A percentile compares a stretch with the other conserved stretches of the same genome.
These are phyloP conservation scores for Huntiella bhutanensis DNA, from an alignment of 2,329 filamentous ascomycete species.

Conservation along the genomic window DNA sequence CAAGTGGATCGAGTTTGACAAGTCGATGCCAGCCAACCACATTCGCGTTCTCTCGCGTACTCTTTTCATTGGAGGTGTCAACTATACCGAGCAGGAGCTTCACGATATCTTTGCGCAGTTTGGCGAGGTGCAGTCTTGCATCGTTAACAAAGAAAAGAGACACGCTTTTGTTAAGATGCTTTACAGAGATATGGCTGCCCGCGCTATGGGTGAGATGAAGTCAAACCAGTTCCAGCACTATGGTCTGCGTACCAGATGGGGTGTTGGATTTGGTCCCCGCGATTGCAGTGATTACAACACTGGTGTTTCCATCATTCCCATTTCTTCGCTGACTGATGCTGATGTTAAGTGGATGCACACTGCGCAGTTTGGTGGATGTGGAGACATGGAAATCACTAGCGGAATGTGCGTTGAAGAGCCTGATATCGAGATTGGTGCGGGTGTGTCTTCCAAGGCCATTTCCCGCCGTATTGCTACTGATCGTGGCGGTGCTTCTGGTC, in stretches of 20 bases:
- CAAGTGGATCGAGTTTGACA: conserved; percentile 58
- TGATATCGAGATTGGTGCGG: conserved; percentile 94
- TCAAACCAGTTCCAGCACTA: conserved; percentile 40
- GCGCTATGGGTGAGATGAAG: conserved; percentile 77
- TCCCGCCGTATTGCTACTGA: conserved; percentile 52
- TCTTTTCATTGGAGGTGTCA: conserved; percentile 90
- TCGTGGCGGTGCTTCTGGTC: conserved; percentile 43
- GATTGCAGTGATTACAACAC: conserved; percentile 94
- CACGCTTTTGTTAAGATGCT: conserved; percentile 99
- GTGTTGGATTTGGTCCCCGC: conserved; percentile 87
- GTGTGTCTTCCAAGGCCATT: conserved; percentile 83
- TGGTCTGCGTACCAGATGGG: conserved; percentile 80
- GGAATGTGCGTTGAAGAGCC: conserved; percentile 91
- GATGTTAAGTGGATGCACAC: conserved; percentile 95
- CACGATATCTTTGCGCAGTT: conserved; percentile 62
- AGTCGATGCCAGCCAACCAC: conserved; percentile 48
- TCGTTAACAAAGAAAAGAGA: conserved; percentile 93
- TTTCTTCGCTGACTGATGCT: conserved; percentile 80
- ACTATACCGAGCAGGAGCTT: conserved; percentile 65
- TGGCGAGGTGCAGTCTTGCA: conserved; percentile 87
- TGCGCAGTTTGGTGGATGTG: conserved; percentile 82
- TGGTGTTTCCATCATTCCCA: conserved; percentile 83
- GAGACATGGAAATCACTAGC: conserved; percentile 58
- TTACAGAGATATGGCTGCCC: conserved; percentile 65
- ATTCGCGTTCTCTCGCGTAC: conserved; percentile 92